phyloP scores from a whole-genome alignment of 169 alveolate species.

The Pseudocohnilembus persalinus region DNA sequence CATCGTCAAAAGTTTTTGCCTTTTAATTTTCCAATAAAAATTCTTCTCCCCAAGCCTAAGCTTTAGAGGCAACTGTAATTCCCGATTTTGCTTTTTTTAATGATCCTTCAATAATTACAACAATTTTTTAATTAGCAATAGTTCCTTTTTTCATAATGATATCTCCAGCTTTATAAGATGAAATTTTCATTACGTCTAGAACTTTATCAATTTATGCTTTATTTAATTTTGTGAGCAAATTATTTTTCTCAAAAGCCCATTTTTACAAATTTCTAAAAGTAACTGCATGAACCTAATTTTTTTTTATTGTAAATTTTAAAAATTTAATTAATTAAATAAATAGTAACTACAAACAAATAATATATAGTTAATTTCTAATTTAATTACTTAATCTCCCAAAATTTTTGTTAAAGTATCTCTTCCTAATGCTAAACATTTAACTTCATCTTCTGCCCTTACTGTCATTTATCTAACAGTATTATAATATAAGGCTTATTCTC shows the following conservation, averaged over 20 bases:
- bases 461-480: slow-evolving; percentile 84
- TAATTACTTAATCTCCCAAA: slow-evolving; percentile 36
- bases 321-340: too few relatives aligned
- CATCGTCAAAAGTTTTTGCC: slow-evolving; percentile 42
- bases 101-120: slow-evolving; percentile 48
- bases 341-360: neutral
- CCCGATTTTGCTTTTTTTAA: slow-evolving; percentile 38
- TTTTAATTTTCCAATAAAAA: slow-evolving; percentile 34
- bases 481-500: slow-evolving; percentile 84
- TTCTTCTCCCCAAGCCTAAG: slow-evolving; percentile 45
- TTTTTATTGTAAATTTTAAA: too few relatives aligned
- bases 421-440: slow-evolving; percentile 45
- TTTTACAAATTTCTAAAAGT: slow-evolving; percentile 46
- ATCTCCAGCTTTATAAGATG: slow-evolving; percentile 46
- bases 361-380: neutral
- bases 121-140: slow-evolving; percentile 38
- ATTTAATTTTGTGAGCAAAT: slow-evolving; percentile 18
- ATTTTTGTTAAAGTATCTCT: slow-evolving; percentile 48
- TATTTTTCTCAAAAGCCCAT: slow-evolving; percentile 47
- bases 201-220: slow-evolving; percentile 46
- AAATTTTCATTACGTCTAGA: slow-evolving; percentile 44
- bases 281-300: slow-evolving; percentile 37
- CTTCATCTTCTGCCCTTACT: slow-evolving; percentile 72
- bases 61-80: slow-evolving; percentile 34
- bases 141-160: slow-evolving; percentile 43